phyloP scores from a whole-genome alignment of 2,329 filamentous ascomycete species.

The Venturia carpophila region DNA sequence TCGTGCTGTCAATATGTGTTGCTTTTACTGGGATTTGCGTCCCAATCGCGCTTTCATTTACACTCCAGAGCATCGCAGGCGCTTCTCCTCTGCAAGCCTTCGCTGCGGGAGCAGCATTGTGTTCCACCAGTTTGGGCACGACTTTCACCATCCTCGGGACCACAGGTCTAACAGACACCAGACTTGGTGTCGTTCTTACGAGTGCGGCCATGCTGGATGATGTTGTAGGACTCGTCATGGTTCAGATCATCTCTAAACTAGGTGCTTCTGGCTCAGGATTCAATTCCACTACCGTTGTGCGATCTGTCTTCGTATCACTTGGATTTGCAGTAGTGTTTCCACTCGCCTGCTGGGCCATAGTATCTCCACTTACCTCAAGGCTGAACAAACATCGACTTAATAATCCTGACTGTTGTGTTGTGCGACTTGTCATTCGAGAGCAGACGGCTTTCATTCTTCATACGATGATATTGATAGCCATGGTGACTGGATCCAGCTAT shows the following conservation, averaged over 20 bases:
- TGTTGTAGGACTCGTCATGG: constrained; percentile 68
- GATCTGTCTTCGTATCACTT: constrained; percentile 46
- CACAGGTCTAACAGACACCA: constrained; percentile 46
- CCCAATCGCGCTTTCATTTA: constrained; percentile 60
- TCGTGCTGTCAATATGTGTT: constrained; percentile 52
- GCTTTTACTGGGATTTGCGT: constrained; percentile 57
- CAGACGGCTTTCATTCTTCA: constrained; percentile 41
- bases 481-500: constrained; percentile 47
- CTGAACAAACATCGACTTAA: constrained; percentile 30
- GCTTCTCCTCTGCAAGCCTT: constrained; percentile 57
- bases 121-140: constrained; percentile 67
- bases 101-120: constrained; percentile 63
- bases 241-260: constrained; percentile 64
- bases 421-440: constrained; percentile 24
- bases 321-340: constrained; percentile 45
- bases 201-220: constrained; percentile 78
- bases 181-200: constrained; percentile 55
- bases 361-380: constrained; percentile 35
- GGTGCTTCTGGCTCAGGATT: constrained; percentile 34
- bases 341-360: constrained; percentile 39
- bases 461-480: constrained; percentile 42
- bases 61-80: constrained; percentile 43
- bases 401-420: constrained; percentile 22
- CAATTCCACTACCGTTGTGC: constrained; percentile 37
- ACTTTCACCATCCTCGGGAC: constrained; percentile 56